phyloP scores from a whole-genome alignment of 148 eudicot species.

The Selenicereus undatus region DNA sequence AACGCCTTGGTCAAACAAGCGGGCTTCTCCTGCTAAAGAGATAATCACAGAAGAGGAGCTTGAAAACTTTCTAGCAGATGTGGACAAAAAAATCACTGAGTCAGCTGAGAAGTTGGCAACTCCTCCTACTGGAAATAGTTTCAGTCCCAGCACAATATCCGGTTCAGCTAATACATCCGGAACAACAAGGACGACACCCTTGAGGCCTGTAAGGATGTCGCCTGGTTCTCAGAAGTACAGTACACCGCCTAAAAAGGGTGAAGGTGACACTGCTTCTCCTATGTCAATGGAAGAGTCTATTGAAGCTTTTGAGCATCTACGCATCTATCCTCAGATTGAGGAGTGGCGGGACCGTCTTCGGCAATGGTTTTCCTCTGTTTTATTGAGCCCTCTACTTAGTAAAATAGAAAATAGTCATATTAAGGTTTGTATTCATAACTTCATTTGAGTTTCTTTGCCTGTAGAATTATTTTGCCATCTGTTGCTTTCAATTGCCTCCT shows the following conservation, averaged over 20 bases:
- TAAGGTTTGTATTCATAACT: conserved; percentile 43
- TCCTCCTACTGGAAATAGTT: conserved; percentile 64
- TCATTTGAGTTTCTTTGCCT: conserved; percentile 6
- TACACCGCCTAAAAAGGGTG: conserved; percentile 96
- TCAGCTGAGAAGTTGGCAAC: conserved; percentile 76
- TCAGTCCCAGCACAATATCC: conserved; percentile 57
- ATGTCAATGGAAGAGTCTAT: conserved; percentile 94
- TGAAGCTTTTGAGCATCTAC: conserved; percentile 73
- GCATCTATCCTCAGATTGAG: conserved; percentile 86
- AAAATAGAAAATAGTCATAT: conserved; percentile 80
- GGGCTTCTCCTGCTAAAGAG: conserved; percentile 62
- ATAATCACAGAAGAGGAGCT: conserved; percentile 75
- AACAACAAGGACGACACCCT: conserved; percentile 79
- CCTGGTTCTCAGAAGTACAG: conserved; percentile 88
- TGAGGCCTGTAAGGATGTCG: conserved; percentile 92
- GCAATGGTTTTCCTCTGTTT: conserved; percentile 90
- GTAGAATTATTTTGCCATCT: conserved; percentile 4
- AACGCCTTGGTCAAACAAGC: conserved; percentile 82
- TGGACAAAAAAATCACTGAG: conserved; percentile 69
- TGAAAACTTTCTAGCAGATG: conserved; percentile 72
- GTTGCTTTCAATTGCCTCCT: background rate
- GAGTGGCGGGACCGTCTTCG: conserved; percentile 86
- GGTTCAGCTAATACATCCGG: conserved; percentile 70
- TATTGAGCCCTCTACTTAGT: conserved; percentile 65
- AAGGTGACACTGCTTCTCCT: conserved; percentile 78